phyloP scores from a whole-genome alignment of 306 rosid genomes.

The Sindora glabra region DNA sequence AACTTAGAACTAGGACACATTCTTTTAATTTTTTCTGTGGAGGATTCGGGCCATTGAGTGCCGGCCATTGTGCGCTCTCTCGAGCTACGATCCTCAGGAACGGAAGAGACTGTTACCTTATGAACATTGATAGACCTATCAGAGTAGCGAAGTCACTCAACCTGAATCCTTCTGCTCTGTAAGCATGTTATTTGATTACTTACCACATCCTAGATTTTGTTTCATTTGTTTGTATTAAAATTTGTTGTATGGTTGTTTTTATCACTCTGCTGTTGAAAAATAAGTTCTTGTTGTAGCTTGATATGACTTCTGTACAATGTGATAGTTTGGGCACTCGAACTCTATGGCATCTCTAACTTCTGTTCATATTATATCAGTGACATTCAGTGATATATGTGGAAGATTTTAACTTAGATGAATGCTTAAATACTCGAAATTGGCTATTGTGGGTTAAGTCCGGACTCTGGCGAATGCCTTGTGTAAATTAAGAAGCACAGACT shows the following conservation, averaged over 20 bases:
- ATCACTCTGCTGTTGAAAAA: slow-evolving; percentile 28
- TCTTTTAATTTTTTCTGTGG: slow-evolving; percentile 80
- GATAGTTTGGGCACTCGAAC: slow-evolving; percentile 33
- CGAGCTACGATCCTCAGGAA: slow-evolving; percentile 27
- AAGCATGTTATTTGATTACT: slow-evolving; percentile 69
- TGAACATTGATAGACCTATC: slow-evolving; percentile 35
- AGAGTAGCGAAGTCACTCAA: slow-evolving; percentile 34
- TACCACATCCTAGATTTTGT: slow-evolving; percentile 57
- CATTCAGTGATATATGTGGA: no score
- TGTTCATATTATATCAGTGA: no score
- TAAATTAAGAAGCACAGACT: no score
- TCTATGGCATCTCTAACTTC: no score
- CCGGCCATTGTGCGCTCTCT: slow-evolving; percentile 35
- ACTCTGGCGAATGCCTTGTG: no score
- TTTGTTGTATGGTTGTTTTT: slow-evolving; percentile 53
- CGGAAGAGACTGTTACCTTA: no score
- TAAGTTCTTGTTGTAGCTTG: slow-evolving; percentile 38
- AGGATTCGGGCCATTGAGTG: slow-evolving; percentile 45
- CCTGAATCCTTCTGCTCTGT: slow-evolving; percentile 78
- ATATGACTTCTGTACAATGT: slow-evolving; percentile 39
- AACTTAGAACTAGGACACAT: slow-evolving; percentile 64
- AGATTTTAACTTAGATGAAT: no score
- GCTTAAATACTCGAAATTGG: no score
- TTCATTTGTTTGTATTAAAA: slow-evolving; percentile 66
- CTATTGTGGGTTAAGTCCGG: no score